Evolutionary conservation across 352 stramenopile species (phyloP).

Genomic region (Pythium utonaiense): DNA sequence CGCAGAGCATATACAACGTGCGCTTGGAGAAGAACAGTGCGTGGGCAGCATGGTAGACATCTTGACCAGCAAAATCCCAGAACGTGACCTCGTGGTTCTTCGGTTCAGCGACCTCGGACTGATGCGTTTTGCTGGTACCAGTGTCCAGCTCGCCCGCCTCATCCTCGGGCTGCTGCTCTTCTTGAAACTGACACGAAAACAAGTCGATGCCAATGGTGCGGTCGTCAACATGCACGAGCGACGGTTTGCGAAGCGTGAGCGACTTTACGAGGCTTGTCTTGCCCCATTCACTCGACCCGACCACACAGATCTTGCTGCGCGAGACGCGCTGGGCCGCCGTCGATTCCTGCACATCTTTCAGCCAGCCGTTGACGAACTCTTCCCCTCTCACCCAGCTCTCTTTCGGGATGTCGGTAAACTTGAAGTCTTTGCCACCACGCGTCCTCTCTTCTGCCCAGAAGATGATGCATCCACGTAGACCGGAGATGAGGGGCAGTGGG

Average conservation of each 20-base stretch:
- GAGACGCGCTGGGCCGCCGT: background rate
- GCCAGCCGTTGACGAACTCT: too few species aligned
- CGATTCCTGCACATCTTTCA: background rate
- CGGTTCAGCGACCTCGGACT: background rate
- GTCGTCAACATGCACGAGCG: conserved; percentile 11
- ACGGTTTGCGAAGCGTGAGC: conserved; percentile 5
- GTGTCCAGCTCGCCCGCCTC: too few species aligned
- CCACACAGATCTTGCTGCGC: conserved; percentile 19
- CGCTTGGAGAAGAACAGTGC: conserved; percentile 3
- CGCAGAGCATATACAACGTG: conserved; percentile 7
- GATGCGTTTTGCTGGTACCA: too few species aligned
- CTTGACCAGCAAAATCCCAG: conserved; percentile 12
- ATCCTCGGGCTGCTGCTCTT: too few species aligned
- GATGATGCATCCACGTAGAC: too few species aligned
- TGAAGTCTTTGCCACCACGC: too few species aligned
- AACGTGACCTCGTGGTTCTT: background rate
- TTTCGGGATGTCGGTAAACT: too few species aligned
- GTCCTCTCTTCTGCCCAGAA: too few species aligned
- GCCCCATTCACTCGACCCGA: conserved; percentile 22
- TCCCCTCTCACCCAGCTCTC: too few species aligned
- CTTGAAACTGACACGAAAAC: conserved; percentile 19
- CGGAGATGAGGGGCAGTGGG: too few species aligned
- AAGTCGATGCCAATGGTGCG: conserved; percentile 30
- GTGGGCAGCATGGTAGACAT: background rate
- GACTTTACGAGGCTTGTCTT: conserved; percentile 32